Base-by-base conservation (phyloP, 106 monocot genomes). In the Apostasia shenzhenica region DNA sequence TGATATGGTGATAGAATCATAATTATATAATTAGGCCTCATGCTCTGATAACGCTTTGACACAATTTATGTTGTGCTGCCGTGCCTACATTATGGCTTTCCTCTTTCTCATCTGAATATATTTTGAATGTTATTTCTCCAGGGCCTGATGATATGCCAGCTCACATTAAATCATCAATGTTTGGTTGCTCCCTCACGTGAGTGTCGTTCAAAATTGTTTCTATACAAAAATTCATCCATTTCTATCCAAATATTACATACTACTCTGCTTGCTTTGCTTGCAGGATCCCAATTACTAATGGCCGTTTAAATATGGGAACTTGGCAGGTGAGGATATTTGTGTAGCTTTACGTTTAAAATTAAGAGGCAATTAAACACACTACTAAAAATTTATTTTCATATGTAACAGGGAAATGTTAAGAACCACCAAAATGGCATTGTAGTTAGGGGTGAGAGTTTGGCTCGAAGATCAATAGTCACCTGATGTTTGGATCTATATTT, bases 141-240 rank as follows among this genome's bases (percentile, higher is more conserved):
- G 99, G 99, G 48, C 99, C 93, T 72, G 99, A 99, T 75, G 99
- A 99, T 60, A 99, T 99, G 99, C 99, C 99, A 12, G 99, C 99
- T 49, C 99, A 99, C 69, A 93, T 99, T 63, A 99, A 99, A 76
- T 99, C 99, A 14, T 99, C 99, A 47, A 99, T 99, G 93, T 93
- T 99, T 73, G 99, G 99, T 61, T 93, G 93, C 62, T 13, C 85
- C 12, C 83, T 99, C 62, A 93, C 81, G 99, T 99, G 88, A 59
- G 86, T 48, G n/a, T 26, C 26, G 26, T 51, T 68, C 10, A 1
- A 40, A 14, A 75, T 41, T 45, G 6, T 57, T 58, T 56, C 53
- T 46, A 10, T 63, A 11, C 38, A 43, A 49, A 11, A 4, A 13
- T 73, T 10, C 8, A 14, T 45, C 14, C 1, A 9, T 48, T n/a